Evolutionary conservation across 345 rosid genomes (phyloP), one percentile per base, ranked within the genome.

Genomic region (Salix suchowensis): DNA sequence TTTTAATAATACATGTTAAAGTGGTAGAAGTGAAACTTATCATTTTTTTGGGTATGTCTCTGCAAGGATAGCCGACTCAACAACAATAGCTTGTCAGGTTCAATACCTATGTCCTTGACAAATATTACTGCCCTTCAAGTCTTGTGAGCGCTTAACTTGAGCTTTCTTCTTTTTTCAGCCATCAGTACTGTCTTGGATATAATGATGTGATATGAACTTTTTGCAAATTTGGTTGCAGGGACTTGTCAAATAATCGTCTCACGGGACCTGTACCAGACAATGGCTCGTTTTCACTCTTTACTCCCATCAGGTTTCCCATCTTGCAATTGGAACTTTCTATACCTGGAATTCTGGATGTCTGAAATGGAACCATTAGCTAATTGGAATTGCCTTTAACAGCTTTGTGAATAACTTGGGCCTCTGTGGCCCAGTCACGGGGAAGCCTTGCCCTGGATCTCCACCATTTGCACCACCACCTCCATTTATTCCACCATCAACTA

Each of bases 371-470:
- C 48, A 50, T 61, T 68, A 71, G 14, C 64, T 74, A 40, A 60
- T 79, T 60, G 24, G 44, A 23, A 37, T 69, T 65, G 36, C 71
- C 62, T 28, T 64, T 72, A 68, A 24, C 77, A 71, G 99, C 88
- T 96, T 96, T 84, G 97, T 96, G 72, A 94, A 94, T 84, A 96
- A 96, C 87, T 74, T 91, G 83, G 85, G 87, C 83, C 89, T 96
- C 24, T 96, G 99, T 88, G 99, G 99, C 67, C 97, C 98, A 11
- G 98, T 94, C 70, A 96, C 99, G 65, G 97, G 97, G 76, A 91
- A 70, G 62, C 97, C 98, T 67, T 96, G 99, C 84, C 82, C 85
- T 23, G 82, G 85, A 14, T 82, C 85, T 52, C 82, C 85, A 5
- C 82, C 82, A 16, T 82, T 82, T 68, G 65, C 85, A 9, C 82